Percentiles rank a stretch among this genome's conserved stretches.
Conservation (phyloP, 805 yeast species). For the Isabelozyma rhagii region DNA sequence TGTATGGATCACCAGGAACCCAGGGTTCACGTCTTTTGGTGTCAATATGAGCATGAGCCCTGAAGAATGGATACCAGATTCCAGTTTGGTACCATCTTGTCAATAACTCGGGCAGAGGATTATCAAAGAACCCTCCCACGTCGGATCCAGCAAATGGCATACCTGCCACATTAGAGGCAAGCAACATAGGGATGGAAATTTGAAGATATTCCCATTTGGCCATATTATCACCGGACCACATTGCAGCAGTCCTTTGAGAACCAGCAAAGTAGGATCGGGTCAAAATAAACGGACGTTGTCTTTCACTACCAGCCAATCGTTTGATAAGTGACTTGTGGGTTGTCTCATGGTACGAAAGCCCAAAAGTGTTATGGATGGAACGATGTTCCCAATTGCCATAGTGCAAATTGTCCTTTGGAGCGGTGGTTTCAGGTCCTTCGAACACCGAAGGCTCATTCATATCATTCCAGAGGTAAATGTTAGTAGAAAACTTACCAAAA, state of each 20-base stretch:
- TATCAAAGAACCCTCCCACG: conserved; percentile 94
- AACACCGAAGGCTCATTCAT: conserved; percentile 98
- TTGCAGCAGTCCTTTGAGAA: conserved; percentile 85
- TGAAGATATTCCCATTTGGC: conserved; percentile 87
- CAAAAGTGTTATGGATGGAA: conserved; percentile 84
- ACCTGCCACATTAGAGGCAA: conserved; percentile 78
- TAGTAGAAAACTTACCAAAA: conserved; percentile 50
- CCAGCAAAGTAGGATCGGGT: conserved; percentile 90
- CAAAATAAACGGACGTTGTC: conserved; percentile 77
- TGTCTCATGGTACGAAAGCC: conserved; percentile 74
- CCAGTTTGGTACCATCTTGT: conserved; percentile 97
- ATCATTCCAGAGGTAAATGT: conserved; percentile 91
- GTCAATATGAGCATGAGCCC: conserved; percentile 97
- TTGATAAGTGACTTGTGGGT: conserved; percentile 64
- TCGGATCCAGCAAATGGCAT: conserved; percentile 95
- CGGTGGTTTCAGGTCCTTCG: conserved; percentile 89
- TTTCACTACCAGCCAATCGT: conserved; percentile 43
- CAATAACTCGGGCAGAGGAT: conserved; percentile 77
- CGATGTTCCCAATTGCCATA: conserved; percentile 85
- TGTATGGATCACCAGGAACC: conserved; percentile 73
- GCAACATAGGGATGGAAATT: conserved; percentile 81
- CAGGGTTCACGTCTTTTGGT: conserved; percentile 92
- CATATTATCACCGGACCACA: conserved; percentile 98
- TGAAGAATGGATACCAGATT: conserved; percentile 91
- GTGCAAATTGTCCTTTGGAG: conserved; percentile 80